A percentile compares a stretch with the other conserved stretches of the same genome.
phyloP scores from a whole-genome alignment of 2,329 filamentous ascomycete species.

The Hyphodiscus sp. region DNA sequence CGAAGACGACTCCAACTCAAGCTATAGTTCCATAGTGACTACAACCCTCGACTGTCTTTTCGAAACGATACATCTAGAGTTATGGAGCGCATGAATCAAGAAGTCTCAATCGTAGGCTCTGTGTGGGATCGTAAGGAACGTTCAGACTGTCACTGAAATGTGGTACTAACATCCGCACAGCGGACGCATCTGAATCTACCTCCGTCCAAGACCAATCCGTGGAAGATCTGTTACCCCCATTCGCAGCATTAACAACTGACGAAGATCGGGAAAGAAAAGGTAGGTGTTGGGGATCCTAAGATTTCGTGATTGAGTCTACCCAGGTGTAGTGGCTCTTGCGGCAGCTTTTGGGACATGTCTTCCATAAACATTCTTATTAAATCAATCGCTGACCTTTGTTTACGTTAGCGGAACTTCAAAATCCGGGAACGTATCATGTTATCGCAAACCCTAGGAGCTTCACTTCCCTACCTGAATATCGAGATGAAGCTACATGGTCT shows the following conservation, averaged over 20 bases:
- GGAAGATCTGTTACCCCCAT: constrained; percentile 46
- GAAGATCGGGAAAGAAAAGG: constrained; percentile 50
- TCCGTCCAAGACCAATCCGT: constrained; percentile 6
- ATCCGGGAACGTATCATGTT: constrained; percentile 49
- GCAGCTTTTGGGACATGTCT: no score
- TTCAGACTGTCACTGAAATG: not conserved
- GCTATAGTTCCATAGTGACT: constrained; percentile 36
- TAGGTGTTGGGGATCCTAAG: no score
- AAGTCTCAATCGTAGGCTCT: constrained; percentile 42
- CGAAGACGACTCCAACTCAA: no score
- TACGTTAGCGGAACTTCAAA: constrained; percentile 35
- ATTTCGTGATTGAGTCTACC: no score
- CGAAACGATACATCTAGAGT: constrained; percentile 46
- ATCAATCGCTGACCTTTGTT: no score
- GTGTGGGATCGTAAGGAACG: constrained; percentile 48
- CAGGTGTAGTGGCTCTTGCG: no score
- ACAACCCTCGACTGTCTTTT: constrained; percentile 48
- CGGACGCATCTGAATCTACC: not conserved
- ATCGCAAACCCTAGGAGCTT: constrained; percentile 50
- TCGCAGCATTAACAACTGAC: constrained; percentile 45
- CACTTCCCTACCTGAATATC: constrained; percentile 43
- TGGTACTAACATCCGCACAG: not conserved
- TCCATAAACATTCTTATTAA: no score
- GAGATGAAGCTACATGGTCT: constrained; percentile 17
- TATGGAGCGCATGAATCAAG: constrained; percentile 40